Evolutionary conservation across 2,329 filamentous ascomycete genomes (phyloP).

Genomic region (Akanthomyces muscarius): DNA sequence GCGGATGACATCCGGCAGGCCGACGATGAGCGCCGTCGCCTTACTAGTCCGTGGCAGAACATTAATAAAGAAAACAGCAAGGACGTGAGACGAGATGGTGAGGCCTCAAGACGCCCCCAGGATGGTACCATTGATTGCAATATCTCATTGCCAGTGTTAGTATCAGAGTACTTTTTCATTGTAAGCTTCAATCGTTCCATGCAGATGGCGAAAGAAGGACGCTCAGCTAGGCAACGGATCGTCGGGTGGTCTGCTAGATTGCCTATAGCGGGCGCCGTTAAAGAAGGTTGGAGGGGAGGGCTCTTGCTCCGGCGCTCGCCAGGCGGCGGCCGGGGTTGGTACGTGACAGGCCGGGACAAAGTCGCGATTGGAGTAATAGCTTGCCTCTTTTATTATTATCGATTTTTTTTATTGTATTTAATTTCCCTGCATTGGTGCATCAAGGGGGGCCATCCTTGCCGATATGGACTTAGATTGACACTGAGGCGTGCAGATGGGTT

Average conservation of each 20-base stretch:
- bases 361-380: background rate
- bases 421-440: background rate
- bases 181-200: background rate
- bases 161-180: background rate
- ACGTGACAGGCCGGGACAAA: background rate
- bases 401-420: background rate
- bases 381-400: background rate
- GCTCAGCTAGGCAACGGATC: constrained; percentile 2
- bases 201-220: background rate
- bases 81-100: background rate
- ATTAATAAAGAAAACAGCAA: background rate
- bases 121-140: background rate
- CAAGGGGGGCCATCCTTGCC: background rate
- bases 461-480: constrained; percentile 8
- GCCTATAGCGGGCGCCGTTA: background rate
- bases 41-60: background rate
- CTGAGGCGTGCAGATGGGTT: constrained; percentile 5
- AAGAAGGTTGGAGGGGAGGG: background rate
- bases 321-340: background rate
- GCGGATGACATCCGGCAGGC: background rate
- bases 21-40: background rate
- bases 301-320: background rate
- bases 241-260: constrained; percentile 12
- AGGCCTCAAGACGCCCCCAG: background rate
- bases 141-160: background rate